A percentile compares a stretch with the other conserved stretches of the same genome.
Evolutionary conservation across 495 filamentous ascomycete genomes (phyloP).

Genomic region (Emericellopsis terricola): DNA sequence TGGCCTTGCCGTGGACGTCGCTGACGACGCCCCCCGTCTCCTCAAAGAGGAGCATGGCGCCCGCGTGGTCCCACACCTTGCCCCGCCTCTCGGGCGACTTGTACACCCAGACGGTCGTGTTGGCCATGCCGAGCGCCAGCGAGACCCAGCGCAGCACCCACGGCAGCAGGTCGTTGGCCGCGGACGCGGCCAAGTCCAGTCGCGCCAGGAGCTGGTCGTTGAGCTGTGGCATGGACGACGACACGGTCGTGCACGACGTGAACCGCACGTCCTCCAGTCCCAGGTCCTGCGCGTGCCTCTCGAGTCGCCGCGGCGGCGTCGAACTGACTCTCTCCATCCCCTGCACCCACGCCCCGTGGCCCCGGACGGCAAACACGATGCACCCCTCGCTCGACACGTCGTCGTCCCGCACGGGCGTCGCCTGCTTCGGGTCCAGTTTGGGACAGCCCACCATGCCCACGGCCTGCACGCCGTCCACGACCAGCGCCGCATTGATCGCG

Average conservation of each 20-base stretch:
- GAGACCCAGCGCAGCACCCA: conserved; percentile 48
- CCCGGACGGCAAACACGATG: conserved; percentile 36
- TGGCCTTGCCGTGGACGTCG: conserved; percentile 37
- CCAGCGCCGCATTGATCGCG: conserved; percentile 27
- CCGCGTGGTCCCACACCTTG: conserved; percentile 60
- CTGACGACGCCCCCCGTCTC: conserved; percentile 46
- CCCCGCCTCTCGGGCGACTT: conserved; percentile 27
- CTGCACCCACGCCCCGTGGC: conserved; percentile 35
- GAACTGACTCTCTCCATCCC: conserved; percentile 14
- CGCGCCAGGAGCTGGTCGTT: conserved; percentile 25
- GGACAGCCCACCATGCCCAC: conserved; percentile 36
- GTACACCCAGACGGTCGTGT: conserved; percentile 45
- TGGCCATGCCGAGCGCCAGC: conserved; percentile 39
- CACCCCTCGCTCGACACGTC: conserved; percentile 32
- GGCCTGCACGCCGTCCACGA: conserved; percentile 17
- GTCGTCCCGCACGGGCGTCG: conserved; percentile 15
- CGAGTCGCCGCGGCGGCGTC: conserved; percentile 7
- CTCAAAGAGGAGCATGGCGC: conserved; percentile 47
- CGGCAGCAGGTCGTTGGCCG: conserved; percentile 35
- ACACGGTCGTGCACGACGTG: conserved; percentile 20
- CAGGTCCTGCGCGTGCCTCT: conserved; percentile 9
- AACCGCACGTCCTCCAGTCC: conserved; percentile 16
- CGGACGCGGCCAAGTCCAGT: conserved; percentile 9
- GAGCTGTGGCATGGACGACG: conserved; percentile 24
- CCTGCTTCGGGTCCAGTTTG: conserved; percentile 27